Base-by-base conservation (phyloP, 2,329 filamentous ascomycete genomes). In the Colletotrichum aenigma region DNA sequence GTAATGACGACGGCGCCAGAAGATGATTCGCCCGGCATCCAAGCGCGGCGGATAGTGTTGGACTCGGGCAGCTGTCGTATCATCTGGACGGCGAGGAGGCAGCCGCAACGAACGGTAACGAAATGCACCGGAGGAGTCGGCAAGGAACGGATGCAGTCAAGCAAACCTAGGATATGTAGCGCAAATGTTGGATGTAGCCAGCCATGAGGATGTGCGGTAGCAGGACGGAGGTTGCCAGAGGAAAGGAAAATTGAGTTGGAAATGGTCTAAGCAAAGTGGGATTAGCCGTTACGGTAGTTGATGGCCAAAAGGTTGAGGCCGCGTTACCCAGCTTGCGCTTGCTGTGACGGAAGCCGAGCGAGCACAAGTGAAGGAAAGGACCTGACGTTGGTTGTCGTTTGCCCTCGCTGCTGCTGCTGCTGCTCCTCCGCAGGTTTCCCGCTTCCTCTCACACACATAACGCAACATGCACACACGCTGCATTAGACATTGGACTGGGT, bases 151-250 rank as follows among this genome's bases (percentile, higher is more conserved):
- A 38, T 32, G 32, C 32, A 32, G 52, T 66, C 24, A 74, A 48
- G 28, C 43, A 52, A 52, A 21, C 43, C 43, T 52, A 71, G n/a
- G 58, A 62, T 66, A n/a, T 32, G n/a, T 30, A 38, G n/a, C 28
- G 74, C 64, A 61, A 74, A 73, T 74, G 43, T 52, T 52, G 43
- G 64, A 52, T 58, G 62, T 74, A 65, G 70, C 43, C 70, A 64
- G 70, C 74, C 74, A 76, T 76, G 70, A 69, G 74, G 48, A 76
- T 76, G 34, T 76, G 74, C 65, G 32, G n/a, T 48, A 32, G 70
- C 24, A 56, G 18, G 28, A 64, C n/a, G 34, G 48, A 66, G 64
- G 60, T 48, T 48, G 43, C 32, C 30, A 26, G 30, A 38, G 26
- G 7, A 7, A 18, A 58, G 32, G 32, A 62, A 61, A 61, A 32